Evolutionary conservation across 2,329 filamentous ascomycete genomes (phyloP), one percentile per base, ranked within the genome.

Genomic region (Cadophora luteo-olivacea): DNA sequence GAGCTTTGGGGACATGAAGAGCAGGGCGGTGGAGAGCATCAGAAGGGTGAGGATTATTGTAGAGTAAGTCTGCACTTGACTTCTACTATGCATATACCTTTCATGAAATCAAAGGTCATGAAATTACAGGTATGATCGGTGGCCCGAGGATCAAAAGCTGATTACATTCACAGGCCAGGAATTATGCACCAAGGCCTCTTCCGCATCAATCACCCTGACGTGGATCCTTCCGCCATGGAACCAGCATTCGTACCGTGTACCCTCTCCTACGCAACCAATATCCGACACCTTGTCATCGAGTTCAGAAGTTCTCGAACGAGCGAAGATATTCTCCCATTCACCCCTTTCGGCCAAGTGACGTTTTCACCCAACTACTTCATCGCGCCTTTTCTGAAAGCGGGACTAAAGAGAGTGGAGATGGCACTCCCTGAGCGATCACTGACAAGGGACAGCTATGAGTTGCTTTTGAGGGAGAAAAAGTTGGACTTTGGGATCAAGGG

Each of bases 1-100:
- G 55, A 58, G 55, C 19, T 38, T 58, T 58, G 55, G 19, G 6
- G 55, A 58, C 24, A 58, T 58, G 55, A 58, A 33, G 55, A 58
- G 19, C 2, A 32, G 12, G 19, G 32, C 55, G 2, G 55, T 58
- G 16, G n/a, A 58, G n/a, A 58, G 55, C 24, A 24, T 58, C 6
- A 58, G 32, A 16, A 58, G 33, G 22, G 55, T 32, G 9, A 58
- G 55, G 55, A 38, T 58, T 16, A 19, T 58, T 33, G 33, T 58
- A 1, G 32, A 36, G 55, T 58, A n/a, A 57, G 54, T 57, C 11
- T 45, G 41, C 16, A 14, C 41, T 45, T 14, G 12, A 16, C 16
- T 16, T 6, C 16, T 3, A 11, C 38, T 41, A 41, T 16, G 8
- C 14, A 14, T 16, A 11, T 41, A 3, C 14, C 12, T 41, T 14